Evolutionary conservation across 2,329 filamentous ascomycete genomes (phyloP).

Genomic region (Alternaria panax): DNA sequence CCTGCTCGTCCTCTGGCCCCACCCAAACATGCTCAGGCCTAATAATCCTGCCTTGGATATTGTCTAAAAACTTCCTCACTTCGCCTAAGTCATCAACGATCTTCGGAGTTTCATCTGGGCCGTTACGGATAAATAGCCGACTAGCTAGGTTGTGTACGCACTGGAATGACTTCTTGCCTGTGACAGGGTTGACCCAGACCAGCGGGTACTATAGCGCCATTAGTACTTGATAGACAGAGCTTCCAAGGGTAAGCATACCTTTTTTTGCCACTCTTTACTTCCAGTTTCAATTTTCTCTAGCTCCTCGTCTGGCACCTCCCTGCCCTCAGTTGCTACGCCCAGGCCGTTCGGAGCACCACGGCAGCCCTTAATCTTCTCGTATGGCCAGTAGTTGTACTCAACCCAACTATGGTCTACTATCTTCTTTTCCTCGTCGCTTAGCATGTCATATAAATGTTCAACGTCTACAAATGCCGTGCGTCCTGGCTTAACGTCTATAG

Average conservation of each 20-base stretch:
- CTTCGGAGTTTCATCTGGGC: background rate
- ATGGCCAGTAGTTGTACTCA: background rate
- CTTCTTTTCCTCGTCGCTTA: slow-evolving; percentile 1
- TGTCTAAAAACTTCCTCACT: slow-evolving; percentile 1
- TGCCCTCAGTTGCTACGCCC: background rate
- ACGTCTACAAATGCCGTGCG: background rate
- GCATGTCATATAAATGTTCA: background rate
- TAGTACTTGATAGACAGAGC: background rate
- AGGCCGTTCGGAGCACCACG: slow-evolving; percentile 1
- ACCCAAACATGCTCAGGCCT: slow-evolving; percentile 1
- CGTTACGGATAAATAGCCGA: background rate
- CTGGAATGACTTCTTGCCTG: background rate
- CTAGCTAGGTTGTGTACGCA: background rate
- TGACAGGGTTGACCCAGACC: slow-evolving; percentile 2
- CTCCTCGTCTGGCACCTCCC: background rate
- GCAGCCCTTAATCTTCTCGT: background rate
- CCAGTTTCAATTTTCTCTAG: background rate
- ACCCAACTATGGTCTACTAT: background rate
- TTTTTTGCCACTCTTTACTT: background rate
- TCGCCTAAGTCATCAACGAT: background rate
- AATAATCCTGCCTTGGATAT: background rate
- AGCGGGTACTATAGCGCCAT: background rate
- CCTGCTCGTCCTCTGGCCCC: background rate
- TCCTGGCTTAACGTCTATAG: background rate
- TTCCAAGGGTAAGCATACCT: background rate